Evolutionary conservation across 2,329 filamentous ascomycete genomes (phyloP).

Genomic region (Clarireedia sp.): DNA sequence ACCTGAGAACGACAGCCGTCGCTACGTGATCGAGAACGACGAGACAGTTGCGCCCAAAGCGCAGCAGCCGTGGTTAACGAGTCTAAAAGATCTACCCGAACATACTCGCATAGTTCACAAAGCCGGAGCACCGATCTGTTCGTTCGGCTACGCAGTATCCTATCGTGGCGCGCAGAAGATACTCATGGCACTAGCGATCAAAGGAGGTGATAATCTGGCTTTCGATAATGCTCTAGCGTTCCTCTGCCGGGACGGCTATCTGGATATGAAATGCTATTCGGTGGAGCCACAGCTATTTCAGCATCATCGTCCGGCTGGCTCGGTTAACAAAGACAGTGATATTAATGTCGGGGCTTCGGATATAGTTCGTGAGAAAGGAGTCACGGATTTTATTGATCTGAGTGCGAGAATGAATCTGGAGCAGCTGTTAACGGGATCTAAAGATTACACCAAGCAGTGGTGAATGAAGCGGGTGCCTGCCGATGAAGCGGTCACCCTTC

Average conservation of each 20-base stretch:
- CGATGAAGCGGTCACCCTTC: too few species aligned
- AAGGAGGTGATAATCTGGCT: conserved; percentile 20
- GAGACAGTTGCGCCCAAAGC: conserved; percentile 21
- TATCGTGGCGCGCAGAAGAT: conserved; percentile 42
- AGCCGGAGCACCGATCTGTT: conserved; percentile 26
- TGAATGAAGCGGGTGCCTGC: too few species aligned
- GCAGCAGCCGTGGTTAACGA: conserved; percentile 10
- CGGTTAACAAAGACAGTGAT: too few species aligned
- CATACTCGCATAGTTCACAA: conserved; percentile 25
- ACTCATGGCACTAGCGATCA: conserved; percentile 47
- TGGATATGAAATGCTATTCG: conserved; percentile 27
- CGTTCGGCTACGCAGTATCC: conserved; percentile 31
- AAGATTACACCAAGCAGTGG: too few species aligned
- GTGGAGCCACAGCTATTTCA: too few species aligned
- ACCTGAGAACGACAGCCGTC: conserved; percentile 7
- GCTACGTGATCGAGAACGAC: conserved; percentile 23
- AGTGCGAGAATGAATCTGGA: too few species aligned
- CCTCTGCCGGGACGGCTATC: conserved; percentile 27
- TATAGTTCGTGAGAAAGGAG: too few species aligned
- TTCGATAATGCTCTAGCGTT: conserved; percentile 30
- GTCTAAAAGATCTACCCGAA: conserved; percentile 10
- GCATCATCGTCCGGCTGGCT: too few species aligned
- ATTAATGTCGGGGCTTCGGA: too few species aligned
- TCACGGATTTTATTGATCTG: too few species aligned
- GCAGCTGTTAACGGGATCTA: too few species aligned